Evolutionary conservation across 139 green algal species (phyloP), one percentile per base, ranked within the genome.

Genomic region (Helicosporidium sp.): DNA sequence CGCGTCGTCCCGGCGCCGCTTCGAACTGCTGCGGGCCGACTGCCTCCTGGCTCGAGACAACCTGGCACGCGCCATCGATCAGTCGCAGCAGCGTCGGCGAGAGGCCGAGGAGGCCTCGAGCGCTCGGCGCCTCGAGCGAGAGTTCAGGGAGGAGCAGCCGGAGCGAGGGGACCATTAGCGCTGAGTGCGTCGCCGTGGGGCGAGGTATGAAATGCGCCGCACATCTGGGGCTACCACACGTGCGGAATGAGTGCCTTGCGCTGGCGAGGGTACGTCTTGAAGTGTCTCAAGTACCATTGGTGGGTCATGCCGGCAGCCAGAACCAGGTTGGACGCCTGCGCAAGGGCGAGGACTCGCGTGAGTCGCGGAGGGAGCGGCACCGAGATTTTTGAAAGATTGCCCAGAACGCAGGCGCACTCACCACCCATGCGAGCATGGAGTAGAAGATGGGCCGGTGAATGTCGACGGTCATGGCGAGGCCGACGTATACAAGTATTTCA

Each of bases 401-500:
- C 3, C 12, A 8, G 26, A 27, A 37, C 43, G 16, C 15, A 39
- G 10, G 43, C 7, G 26, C 13, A 27, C 62, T 55, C 40, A 71
- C 61, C 62, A 74, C 65, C 65, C 65, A 74, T 5, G 36, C 3
- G 2, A 63, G 45, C 13, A 66, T 54, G 19, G 66, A 46, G 47
- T 43, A 71, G 3, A 39, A 13, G 26, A 43, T 26, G 6, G 22
- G 8, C n/a, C 33, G 31, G 3, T 26, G 19, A 12, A 24, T 25
- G 2, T 27, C 26, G 5, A 22, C 5, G 18, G 64, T 18, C 17
- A 80, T 5, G 26, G 39, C 36, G 33, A 90, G 57, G 13, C 71
- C 77, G 4, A 20, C 22, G 54, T 90, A 90, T 28, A 87, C 74
- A 5, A 88, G 43, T 10, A 87, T 70, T 55, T 90, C 79, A 5